Evolutionary conservation across 164 flowering plant species (phyloP), one percentile per base, ranked within the genome.

Genomic region (Vitis amurensis): DNA sequence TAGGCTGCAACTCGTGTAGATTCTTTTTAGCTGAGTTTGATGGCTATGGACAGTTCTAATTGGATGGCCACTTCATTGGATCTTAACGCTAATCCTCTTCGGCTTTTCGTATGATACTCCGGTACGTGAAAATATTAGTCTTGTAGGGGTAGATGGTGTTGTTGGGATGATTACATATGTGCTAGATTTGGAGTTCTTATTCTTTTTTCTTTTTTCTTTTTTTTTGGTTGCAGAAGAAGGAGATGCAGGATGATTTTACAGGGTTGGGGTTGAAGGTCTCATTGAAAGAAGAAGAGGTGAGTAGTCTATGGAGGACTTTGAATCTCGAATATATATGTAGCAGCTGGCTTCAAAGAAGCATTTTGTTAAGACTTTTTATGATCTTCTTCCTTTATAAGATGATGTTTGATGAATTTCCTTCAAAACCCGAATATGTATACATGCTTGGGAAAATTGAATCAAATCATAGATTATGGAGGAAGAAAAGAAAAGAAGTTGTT

Each of bases 201-300:
- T 55, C 3, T 0, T 44, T 15, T 53, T 49, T 12, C n/a, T n/a
- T n/a, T n/a, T n/a, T n/a, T n/a, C n/a, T 63, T 74, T 31, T 3
- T 3, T 64, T 62, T 60, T 37, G 44, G 7, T 37, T 37, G 44
- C 64, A 71, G 77, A 68, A 55, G 48, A 58, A 74, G 70, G 82
- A 76, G 61, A 48, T 57, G 57, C 55, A 68, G 44, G 64, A 23
- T 71, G 64, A 61, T 19, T 73, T 77, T 44, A n/a, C 68, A 17
- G 83, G 63, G 30, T 55, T 82, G 64, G 79, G 73, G 29, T 76
- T 49, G 59, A 76, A 74, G 49, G 14, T 19, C 30, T 63, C 79
- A 0, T 76, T 59, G 16, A 76, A 78, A 66, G 77, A 82, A 57
- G 44, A 37, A 37, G 85, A 84, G 83, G 87, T 82, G 6, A 49